A percentile compares a stretch with the other conserved stretches of the same genome.
Conservation (phyloP, 2,329 filamentous ascomycete species). For the Trichoderma brevicompactum region DNA sequence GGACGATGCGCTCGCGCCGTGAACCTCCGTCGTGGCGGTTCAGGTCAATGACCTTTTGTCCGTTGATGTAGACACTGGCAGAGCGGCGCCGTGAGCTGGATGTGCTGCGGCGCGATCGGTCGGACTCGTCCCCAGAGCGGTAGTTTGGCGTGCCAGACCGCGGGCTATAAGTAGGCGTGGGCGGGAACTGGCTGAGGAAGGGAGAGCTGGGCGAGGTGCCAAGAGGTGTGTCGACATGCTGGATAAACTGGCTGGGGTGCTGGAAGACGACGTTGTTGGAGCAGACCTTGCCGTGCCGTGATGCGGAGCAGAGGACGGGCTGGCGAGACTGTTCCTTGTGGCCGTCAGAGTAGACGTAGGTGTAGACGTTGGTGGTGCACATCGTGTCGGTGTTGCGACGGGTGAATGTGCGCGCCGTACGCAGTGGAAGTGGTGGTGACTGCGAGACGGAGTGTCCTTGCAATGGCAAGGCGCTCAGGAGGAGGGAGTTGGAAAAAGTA, state of each 20-base stretch:
- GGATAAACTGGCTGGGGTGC: slow-evolving; percentile 47
- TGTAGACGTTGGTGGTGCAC: slow-evolving; percentile 55
- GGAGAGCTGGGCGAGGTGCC: slow-evolving; percentile 40
- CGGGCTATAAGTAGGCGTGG: slow-evolving; percentile 46
- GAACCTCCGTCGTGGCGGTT: slow-evolving; percentile 39
- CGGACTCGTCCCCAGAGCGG: slow-evolving; percentile 46
- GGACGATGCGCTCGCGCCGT: slow-evolving; percentile 49
- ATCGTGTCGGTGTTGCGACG: slow-evolving; percentile 45
- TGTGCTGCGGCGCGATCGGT: slow-evolving; percentile 42
- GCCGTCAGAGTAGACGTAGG: slow-evolving; percentile 54
- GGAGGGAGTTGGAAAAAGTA: not conserved
- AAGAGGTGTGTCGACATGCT: slow-evolving; percentile 38
- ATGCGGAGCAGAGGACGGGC: slow-evolving; percentile 45
- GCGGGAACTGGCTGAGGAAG: slow-evolving; percentile 45
- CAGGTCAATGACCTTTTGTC: slow-evolving; percentile 43
- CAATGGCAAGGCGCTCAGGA: slow-evolving; percentile 3
- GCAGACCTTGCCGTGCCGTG: slow-evolving; percentile 50
- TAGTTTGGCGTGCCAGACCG: slow-evolving; percentile 40
- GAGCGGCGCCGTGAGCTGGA: slow-evolving; percentile 41
- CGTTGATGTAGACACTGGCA: slow-evolving; percentile 46
- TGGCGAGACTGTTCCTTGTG: slow-evolving; percentile 42
- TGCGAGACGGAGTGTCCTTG: not conserved
- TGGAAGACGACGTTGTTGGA: slow-evolving; percentile 46
- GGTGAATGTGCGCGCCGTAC: slow-evolving; percentile 24
- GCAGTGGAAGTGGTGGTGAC: not conserved